These are phyloP conservation scores for Fusarium continuum DNA, from an alignment of 2,329 filamentous ascomycete genomes.

Conservation along the genomic window DNA sequence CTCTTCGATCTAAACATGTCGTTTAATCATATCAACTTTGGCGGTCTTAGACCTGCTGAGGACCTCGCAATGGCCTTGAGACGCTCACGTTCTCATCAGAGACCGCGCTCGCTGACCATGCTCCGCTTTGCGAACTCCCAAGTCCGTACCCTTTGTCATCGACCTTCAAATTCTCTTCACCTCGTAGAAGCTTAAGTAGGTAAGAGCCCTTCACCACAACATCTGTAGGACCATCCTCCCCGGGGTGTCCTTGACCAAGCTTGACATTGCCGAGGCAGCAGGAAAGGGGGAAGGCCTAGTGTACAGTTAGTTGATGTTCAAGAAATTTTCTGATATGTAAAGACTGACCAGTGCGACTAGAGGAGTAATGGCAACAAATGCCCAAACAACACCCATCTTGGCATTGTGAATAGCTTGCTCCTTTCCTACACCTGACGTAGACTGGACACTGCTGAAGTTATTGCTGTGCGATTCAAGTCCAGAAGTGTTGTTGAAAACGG, in stretches of 20 bases:
- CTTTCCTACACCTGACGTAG: slow-evolving; percentile 6
- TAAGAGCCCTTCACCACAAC: slow-evolving; percentile 45
- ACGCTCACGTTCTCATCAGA: neutral
- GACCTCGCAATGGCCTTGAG: slow-evolving; percentile 9
- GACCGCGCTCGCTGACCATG: slow-evolving; percentile 3
- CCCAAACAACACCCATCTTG: slow-evolving; percentile 69
- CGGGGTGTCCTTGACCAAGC: slow-evolving; percentile 40
- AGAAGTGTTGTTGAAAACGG: slow-evolving; percentile 71
- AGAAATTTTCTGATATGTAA: neutral
- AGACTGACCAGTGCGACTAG: slow-evolving; percentile 58
- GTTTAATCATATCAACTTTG: neutral
- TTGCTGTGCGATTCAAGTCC: slow-evolving; percentile 39
- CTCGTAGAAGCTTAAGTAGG: slow-evolving; percentile 41
- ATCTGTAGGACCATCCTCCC: slow-evolving; percentile 42
- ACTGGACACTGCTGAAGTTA: slow-evolving; percentile 40
- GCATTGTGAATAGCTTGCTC: slow-evolving; percentile 41
- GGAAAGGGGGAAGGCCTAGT: slow-evolving; percentile 41
- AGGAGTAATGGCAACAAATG: slow-evolving; percentile 69
- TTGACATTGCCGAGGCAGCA: slow-evolving; percentile 47
- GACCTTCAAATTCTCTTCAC: slow-evolving; percentile 18
- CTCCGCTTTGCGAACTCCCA: slow-evolving; percentile 19
- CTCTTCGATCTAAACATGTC: neutral
- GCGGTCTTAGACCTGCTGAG: slow-evolving; percentile 5
- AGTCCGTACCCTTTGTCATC: slow-evolving; percentile 27
- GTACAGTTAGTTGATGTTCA: slow-evolving; percentile 3